These are phyloP conservation scores for Fusarium metavorans DNA, from an alignment of 2,329 filamentous ascomycete species.

Conservation along the genomic window DNA sequence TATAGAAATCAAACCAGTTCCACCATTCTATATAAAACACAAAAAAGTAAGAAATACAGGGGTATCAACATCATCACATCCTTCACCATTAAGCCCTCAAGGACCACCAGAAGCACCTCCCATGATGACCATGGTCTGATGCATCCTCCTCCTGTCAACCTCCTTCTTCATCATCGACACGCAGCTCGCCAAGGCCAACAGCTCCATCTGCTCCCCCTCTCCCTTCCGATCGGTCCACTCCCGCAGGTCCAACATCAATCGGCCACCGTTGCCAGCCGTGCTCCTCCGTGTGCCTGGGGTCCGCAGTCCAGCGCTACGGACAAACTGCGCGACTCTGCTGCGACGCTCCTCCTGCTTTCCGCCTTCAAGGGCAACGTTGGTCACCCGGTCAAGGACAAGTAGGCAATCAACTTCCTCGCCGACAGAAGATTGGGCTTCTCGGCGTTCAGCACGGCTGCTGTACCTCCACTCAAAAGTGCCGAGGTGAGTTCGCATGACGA, in stretches of 20 bases:
- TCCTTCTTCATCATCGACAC: slow-evolving; percentile 75
- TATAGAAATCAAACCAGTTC: neutral
- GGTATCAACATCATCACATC: slow-evolving; percentile 7
- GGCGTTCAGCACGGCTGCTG: slow-evolving; percentile 59
- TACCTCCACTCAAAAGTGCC: slow-evolving; percentile 70
- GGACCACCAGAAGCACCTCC: slow-evolving; percentile 39
- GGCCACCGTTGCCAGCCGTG: slow-evolving; percentile 64
- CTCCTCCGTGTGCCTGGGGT: slow-evolving; percentile 52
- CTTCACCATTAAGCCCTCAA: neutral
- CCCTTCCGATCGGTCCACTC: slow-evolving; percentile 51
- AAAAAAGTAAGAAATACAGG: neutral
- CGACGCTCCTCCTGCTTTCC: slow-evolving; percentile 48
- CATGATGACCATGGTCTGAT: slow-evolving; percentile 62
- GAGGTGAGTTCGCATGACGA: slow-evolving; percentile 59
- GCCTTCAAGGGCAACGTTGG: slow-evolving; percentile 45
- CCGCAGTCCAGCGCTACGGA: slow-evolving; percentile 55
- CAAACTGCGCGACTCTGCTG: slow-evolving; percentile 55
- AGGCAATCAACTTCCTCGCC: slow-evolving; percentile 53
- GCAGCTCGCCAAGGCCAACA: slow-evolving; percentile 67
- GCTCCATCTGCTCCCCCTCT: slow-evolving; percentile 56
- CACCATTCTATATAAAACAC: neutral
- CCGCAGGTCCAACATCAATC: slow-evolving; percentile 58
- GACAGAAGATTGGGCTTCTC: slow-evolving; percentile 42
- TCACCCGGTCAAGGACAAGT: slow-evolving; percentile 65
- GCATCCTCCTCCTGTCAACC: slow-evolving; percentile 66